These are phyloP conservation scores for Pichia sp. DNA, from an alignment of 1,139 yeast species.

Conservation along the genomic window DNA sequence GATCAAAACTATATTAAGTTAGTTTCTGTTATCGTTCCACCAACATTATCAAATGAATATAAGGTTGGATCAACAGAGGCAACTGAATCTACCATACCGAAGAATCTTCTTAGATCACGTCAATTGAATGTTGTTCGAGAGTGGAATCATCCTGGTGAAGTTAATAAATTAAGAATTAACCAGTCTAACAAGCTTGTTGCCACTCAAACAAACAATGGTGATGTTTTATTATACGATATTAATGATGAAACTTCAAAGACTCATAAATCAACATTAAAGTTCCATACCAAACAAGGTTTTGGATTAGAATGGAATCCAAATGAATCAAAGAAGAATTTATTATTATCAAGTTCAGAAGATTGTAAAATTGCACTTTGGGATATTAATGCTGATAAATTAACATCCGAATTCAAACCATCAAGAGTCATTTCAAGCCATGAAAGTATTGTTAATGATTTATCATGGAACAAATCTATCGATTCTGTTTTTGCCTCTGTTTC, in stretches of 20 bases:
- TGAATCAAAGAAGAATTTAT: conserved; percentile 28
- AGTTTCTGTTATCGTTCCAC: conserved; percentile 32
- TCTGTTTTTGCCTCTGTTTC: conserved; percentile 67
- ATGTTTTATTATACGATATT: conserved; percentile 42
- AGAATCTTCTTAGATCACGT: conserved; percentile 15
- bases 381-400: conserved; percentile 30
- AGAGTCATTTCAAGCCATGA: conserved; percentile 45
- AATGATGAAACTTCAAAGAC: conserved; percentile 19
- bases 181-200: conserved; percentile 42
- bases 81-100: conserved; percentile 12
- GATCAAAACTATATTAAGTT: conserved; percentile 45
- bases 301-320: conserved; percentile 65
- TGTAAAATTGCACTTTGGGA: conserved; percentile 73
- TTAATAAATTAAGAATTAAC: conserved; percentile 44
- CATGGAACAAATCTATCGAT: conserved; percentile 48
- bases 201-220: conserved; percentile 52
- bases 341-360: conserved; percentile 71
- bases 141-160: conserved; percentile 58
- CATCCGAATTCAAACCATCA: conserved; percentile 35
- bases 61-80: background rate
- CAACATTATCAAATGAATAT: conserved; percentile 9
- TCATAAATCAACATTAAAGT: conserved; percentile 43
- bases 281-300: conserved; percentile 66
- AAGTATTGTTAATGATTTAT: conserved; percentile 54
- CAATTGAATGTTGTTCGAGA: conserved; percentile 39